These are phyloP conservation scores for Musa itinerans DNA, from an alignment of 176 grass and related monocot species.

Conservation along the genomic window DNA sequence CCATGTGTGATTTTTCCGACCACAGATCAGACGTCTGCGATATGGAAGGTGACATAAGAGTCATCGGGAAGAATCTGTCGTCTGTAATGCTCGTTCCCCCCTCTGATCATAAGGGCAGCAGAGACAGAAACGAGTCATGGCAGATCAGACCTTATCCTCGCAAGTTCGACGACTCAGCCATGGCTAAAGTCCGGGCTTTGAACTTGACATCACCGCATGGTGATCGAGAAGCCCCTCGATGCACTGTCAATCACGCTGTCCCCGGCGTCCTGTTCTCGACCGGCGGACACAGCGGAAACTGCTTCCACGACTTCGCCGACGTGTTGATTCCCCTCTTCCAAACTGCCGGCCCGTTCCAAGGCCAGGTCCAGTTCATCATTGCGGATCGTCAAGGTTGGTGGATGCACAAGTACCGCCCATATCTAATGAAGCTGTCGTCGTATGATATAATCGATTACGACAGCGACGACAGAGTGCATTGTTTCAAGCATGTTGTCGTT, in stretches of 20 bases:
- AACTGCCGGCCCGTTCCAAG: conserved; percentile 48
- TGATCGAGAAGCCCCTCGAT: conserved; percentile 27
- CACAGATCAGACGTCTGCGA: conserved; percentile 49
- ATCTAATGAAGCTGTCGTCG: conserved; percentile 41
- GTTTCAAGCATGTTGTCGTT: conserved; percentile 51
- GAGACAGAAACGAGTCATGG: conserved; percentile 35
- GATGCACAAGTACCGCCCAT: conserved; percentile 40
- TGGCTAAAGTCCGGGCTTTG: conserved; percentile 45
- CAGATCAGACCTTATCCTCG: conserved; percentile 70
- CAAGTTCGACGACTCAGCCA: conserved; percentile 52
- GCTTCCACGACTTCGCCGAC: conserved; percentile 66
- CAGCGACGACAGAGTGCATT: conserved; percentile 48
- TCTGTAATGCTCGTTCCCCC: conserved; percentile 7
- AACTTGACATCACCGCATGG: conserved; percentile 15
- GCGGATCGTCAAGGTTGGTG: conserved; percentile 43
- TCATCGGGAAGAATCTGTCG: conserved; percentile 38
- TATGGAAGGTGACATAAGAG: conserved; percentile 46
- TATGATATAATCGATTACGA: conserved; percentile 53
- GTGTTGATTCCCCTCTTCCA: conserved; percentile 69
- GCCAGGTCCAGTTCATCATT: conserved; percentile 54
- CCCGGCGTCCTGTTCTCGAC: conserved; percentile 47
- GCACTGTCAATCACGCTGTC: conserved; percentile 39
- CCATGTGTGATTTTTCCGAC: conserved; percentile 41
- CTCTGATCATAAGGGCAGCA: conserved; percentile 5
- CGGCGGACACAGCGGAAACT: conserved; percentile 46